Base-by-base conservation (phyloP, 2,329 filamentous ascomycete species). In the Pseudogymnoascus sp. region DNA sequence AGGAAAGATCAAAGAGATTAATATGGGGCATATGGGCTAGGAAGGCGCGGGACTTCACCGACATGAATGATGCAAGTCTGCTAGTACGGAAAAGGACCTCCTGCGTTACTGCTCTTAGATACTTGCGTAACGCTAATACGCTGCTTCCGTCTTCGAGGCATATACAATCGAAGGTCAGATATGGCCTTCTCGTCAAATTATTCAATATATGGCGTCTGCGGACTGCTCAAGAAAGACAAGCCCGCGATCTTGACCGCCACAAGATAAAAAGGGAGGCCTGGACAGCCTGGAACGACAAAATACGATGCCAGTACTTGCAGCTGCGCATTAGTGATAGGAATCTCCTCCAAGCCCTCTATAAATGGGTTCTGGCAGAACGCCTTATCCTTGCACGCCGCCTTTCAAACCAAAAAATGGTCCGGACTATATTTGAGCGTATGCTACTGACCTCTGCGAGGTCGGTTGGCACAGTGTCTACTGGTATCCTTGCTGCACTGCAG, bases 201-300 rank as follows among this genome's bases (percentile, higher is more conserved):
- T 76, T 85, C 34, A 68, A 70, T 7, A 71, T 74, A 16, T 87
- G 84, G 83, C 73, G 75, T 12, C 70, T 74, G 22, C 77, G 75
- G 57, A 64, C 74, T 57, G 69, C 72, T 38, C 73, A 78, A 65
- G 73, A 77, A 34, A 73, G 72, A 54, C 73, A 78, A 65, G 83
- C 84, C 16, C 71, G 73, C 20, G 71, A 76, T 58, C 72, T 81
- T 32, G 77, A 86, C 67, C 77, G 74, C 9, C 70, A 75, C 65
- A 79, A 82, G 50, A 69, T 86, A 28, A 67, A 85, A 58, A 78
- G 78, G 58, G 83, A 83, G 68, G 76, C 81, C 3, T 84, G 81
- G 75, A 84, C 78, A 1, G 73, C 75, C 9, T 88, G 85, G 85
- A 87, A 86, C 64, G 81, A 87, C 66, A 74, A 74, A 14, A 74